phyloP scores from a whole-genome alignment of 495 filamentous ascomycete species.

The Penicillium longicatenatum region DNA sequence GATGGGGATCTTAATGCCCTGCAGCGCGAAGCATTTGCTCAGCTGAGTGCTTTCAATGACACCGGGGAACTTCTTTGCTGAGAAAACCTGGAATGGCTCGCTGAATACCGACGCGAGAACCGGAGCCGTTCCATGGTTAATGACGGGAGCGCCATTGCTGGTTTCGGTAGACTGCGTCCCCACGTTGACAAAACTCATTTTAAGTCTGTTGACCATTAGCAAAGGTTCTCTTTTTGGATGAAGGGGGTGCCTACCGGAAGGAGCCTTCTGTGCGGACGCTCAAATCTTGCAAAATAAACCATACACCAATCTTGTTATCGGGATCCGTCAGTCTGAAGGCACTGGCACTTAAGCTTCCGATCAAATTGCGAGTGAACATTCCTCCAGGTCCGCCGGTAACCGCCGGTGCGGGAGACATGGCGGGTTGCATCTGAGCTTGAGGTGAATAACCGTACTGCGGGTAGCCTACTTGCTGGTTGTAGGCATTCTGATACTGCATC shows the following conservation, averaged over 20 bases:
- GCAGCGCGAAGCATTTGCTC: constrained; percentile 90
- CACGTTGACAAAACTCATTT: constrained; percentile 86
- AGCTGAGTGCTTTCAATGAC: constrained; percentile 93
- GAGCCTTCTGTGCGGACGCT: constrained; percentile 89
- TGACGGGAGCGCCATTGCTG: constrained; percentile 41
- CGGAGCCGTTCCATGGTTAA: constrained; percentile 80
- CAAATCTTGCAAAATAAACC: constrained; percentile 96
- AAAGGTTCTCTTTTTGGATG: not conserved
- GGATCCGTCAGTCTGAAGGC: constrained; percentile 85
- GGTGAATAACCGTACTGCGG: constrained; percentile 35
- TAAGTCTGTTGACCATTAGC: constrained; percentile 48
- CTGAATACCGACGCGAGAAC: constrained; percentile 88
- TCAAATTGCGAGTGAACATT: constrained; percentile 96
- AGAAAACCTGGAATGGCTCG: constrained; percentile 90
- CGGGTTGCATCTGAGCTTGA: constrained; percentile 37
- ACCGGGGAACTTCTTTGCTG: constrained; percentile 96
- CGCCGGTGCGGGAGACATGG: constrained; percentile 43
- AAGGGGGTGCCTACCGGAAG: constrained; percentile 66
- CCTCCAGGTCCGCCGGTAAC: constrained; percentile 62
- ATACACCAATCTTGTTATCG: constrained; percentile 84
- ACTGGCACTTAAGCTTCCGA: constrained; percentile 88
- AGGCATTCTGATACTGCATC: constrained; percentile 44
- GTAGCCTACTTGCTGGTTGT: constrained; percentile 46
- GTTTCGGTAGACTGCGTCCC: constrained; percentile 48
- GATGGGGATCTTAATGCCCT: constrained; percentile 97